Evolutionary conservation across 2,329 filamentous ascomycete species (phyloP).

Genomic region (Akanthomyces lecanii): DNA sequence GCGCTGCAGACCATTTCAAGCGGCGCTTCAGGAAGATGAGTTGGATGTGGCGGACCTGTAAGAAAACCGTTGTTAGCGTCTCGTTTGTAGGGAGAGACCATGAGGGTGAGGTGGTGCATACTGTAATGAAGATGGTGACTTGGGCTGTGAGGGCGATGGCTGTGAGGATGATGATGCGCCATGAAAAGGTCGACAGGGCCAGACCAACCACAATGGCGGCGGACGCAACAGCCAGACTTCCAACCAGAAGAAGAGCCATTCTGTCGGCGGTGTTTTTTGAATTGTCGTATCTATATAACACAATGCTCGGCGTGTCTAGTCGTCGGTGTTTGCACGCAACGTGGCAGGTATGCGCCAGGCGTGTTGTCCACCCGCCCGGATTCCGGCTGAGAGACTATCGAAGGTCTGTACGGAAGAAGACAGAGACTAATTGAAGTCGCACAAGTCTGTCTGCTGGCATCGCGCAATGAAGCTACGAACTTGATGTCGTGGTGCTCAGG

Average conservation of each 20-base stretch:
- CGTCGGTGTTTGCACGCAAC: conserved; percentile 4
- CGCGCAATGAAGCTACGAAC: too few species aligned
- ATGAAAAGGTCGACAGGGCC: conserved; percentile 12
- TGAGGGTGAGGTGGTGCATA: conserved; percentile 19
- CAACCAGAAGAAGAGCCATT: background rate
- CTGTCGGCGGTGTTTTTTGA: background rate
- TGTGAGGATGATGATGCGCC: conserved; percentile 17
- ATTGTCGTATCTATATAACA: too few species aligned
- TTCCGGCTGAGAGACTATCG: too few species aligned
- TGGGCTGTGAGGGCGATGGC: conserved; percentile 23
- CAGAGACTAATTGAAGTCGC: background rate
- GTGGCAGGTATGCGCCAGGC: background rate
- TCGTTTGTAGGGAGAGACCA: conserved; percentile 11
- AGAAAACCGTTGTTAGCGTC: conserved; percentile 6
- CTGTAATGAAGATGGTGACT: conserved; percentile 28
- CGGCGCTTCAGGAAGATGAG: conserved; percentile 23
- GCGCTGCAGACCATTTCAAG: conserved; percentile 13
- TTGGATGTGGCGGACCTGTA: conserved; percentile 30
- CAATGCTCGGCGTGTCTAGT: background rate
- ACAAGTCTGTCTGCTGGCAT: background rate
- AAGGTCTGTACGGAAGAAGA: too few species aligned
- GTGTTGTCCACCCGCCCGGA: background rate
- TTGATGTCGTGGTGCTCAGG: background rate
- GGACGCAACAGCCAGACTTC: background rate
- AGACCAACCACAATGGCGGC: background rate